Base-by-base conservation (phyloP, 2,329 filamentous ascomycete genomes). In the Cladosporium sp. region DNA sequence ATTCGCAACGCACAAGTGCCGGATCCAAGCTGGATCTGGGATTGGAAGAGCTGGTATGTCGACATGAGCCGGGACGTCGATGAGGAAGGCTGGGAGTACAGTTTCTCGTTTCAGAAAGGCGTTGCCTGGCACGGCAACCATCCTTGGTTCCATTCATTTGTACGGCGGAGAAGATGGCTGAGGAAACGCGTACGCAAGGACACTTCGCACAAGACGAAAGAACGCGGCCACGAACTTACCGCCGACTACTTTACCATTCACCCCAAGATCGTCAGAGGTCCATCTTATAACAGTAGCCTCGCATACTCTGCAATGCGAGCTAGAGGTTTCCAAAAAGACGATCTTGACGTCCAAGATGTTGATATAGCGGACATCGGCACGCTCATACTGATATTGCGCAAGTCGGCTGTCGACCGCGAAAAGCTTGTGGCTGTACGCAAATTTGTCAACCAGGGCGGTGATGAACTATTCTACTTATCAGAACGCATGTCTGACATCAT, bases 11-110 rank as follows among this genome's bases (percentile, higher is more conserved):
- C 94, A 0, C 93, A 97, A 77, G 87, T 97, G 1, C 95, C 95
- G 0, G 95, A 99, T 75, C 95, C 95, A 6, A 92, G 89, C 68
- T 99, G 95, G 95, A 88, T 92, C 75, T 99, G 95, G 95, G 88
- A 83, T 11, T 90, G 88, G 88, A 85, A 85, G 74, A 84, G 83
- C 49, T 90, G 88, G 88, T 90, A 89, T 74, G 88, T 89, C 33
- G 88, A 90, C 81, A 92, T 85, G 92, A 94, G 81, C n/a, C 86
- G 90, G 2, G 89, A 90, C 66, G 88, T 91, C 12, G 95, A 98
- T 73, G 90, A 94, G 68, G 91, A 94, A 68, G 95, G 95, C 3
- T 99, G 95, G 95, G 90, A 96, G 76, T 99, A 99, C 78, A 95
- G 92, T 18, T 93, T 97, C 76, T 89, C 91, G 70, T 99, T 98